Conservation (phyloP, 2,329 filamentous ascomycete species). For the Colletotrichum tofieldiae region DNA sequence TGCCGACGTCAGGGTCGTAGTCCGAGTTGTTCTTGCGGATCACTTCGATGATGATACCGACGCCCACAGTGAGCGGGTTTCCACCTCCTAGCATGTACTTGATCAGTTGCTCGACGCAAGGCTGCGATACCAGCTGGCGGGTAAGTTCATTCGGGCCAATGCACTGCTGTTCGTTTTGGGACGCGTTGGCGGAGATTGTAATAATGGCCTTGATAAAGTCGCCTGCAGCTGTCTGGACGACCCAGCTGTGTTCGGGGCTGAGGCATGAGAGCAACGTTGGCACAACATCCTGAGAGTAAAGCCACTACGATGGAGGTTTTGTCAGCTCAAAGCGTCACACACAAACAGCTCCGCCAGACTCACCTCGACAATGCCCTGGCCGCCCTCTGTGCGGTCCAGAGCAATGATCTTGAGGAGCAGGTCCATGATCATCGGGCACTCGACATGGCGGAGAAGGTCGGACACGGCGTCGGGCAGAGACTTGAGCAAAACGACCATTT, state of each 20-base stretch:
- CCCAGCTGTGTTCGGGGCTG: conserved; percentile 85
- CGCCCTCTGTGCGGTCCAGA: conserved; percentile 91
- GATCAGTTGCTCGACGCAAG: conserved; percentile 88
- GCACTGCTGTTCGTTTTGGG: conserved; percentile 98
- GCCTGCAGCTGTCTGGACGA: conserved; percentile 95
- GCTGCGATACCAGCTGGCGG: conserved; percentile 89
- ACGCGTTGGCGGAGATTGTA: conserved; percentile 97
- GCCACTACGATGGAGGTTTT: conserved; percentile 75
- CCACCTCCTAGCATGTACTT: conserved; percentile 93
- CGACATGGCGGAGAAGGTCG: conserved; percentile 92
- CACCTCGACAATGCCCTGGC: conserved; percentile 94
- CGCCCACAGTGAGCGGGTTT: conserved; percentile 94
- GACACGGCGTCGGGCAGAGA: conserved; percentile 85
- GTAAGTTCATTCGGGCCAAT: conserved; percentile 98
- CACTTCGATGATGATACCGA: conserved; percentile 97
- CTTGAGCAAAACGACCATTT: conserved; percentile 94
- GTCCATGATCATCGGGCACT: conserved; percentile 99
- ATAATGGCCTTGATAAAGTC: conserved; percentile 99
- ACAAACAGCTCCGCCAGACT: conserved; percentile 50
- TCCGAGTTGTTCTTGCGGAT: conserved; percentile 99
- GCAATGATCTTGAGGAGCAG: conserved; percentile 96
- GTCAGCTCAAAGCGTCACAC: conserved; percentile 24
- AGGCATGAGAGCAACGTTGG: conserved; percentile 90
- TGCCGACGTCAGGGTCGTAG: conserved; percentile 93
- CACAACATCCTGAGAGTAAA: conserved; percentile 90